phyloP scores from a whole-genome alignment of 2,329 filamentous ascomycete species.

The Talaromyces sp. region DNA sequence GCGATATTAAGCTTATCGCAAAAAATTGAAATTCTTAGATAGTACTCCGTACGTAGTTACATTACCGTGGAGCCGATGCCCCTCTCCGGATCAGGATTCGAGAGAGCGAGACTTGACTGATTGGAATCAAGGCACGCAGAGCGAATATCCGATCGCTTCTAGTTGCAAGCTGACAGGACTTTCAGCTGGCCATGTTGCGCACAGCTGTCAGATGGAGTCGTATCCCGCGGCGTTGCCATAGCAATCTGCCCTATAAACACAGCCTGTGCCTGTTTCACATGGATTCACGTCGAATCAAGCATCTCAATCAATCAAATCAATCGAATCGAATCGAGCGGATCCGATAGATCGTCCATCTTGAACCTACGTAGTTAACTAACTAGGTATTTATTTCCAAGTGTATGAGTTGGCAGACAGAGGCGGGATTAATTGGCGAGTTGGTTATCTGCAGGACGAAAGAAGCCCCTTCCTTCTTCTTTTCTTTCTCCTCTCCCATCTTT shows the following conservation, averaged over 20 bases:
- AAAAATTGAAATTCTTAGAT: too few relatives aligned
- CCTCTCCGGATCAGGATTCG: neutral
- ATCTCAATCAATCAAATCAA: neutral
- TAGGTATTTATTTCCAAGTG: neutral
- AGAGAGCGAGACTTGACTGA: neutral
- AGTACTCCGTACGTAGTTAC: neutral
- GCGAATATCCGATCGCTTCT: too few relatives aligned
- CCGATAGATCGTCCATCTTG: conserved; percentile 6
- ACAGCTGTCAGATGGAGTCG: neutral
- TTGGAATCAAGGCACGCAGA: neutral
- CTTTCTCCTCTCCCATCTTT: conserved; percentile 16
- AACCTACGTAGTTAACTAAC: too few relatives aligned
- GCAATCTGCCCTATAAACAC: conserved; percentile 15
- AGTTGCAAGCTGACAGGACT: neutral
- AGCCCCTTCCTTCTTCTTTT: conserved; percentile 18
- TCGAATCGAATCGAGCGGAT: conserved; percentile 3
- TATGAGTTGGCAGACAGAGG: conserved; percentile 2
- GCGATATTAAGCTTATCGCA: too few relatives aligned
- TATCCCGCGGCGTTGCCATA: conserved; percentile 13
- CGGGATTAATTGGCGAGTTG: neutral
- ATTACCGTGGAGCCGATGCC: neutral
- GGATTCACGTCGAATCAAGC: neutral
- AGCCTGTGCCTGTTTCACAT: conserved; percentile 7
- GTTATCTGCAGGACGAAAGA: conserved; percentile 10
- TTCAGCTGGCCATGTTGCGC: neutral